Evolutionary conservation across 2,329 filamentous ascomycete species (phyloP).

Genomic region (Fusarium sp.): DNA sequence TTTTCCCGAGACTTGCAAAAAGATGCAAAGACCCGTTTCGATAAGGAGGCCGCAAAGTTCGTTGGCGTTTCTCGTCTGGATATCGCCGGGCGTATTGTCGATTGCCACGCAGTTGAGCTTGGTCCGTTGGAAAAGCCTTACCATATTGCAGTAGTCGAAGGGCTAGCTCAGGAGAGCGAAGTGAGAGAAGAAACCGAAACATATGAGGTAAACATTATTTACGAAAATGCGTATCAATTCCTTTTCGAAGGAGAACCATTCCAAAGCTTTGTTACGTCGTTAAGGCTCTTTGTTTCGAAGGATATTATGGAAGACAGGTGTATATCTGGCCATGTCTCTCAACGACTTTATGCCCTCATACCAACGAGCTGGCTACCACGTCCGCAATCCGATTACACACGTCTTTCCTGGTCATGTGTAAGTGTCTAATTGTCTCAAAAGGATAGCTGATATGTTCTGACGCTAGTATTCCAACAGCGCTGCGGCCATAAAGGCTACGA

Average conservation of each 20-base stretch:
- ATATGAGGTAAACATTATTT: neutral
- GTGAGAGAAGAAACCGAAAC: neutral
- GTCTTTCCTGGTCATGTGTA: conserved; percentile 6
- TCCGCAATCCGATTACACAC: neutral
- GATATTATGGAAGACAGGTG: too few relatives aligned
- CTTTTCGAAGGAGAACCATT: neutral
- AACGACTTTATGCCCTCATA: too few relatives aligned
- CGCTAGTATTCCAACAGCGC: neutral
- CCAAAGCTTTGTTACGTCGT: neutral
- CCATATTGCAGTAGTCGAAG: too few relatives aligned
- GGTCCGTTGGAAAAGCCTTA: too few relatives aligned
- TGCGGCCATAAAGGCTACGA: neutral
- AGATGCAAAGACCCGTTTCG: neutral
- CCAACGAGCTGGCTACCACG: too few relatives aligned
- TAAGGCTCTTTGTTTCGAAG: neutral
- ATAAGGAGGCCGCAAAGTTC: neutral
- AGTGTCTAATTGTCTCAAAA: too few relatives aligned
- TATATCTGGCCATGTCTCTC: too few relatives aligned
- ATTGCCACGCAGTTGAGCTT: neutral
- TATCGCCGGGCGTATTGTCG: neutral
- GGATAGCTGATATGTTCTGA: neutral
- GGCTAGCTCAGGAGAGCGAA: neutral
- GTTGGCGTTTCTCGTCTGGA: neutral
- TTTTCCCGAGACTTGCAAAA: neutral
- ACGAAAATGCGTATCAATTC: neutral